phyloP scores from a whole-genome alignment of 805 yeast species.

The Candida insectorum region DNA sequence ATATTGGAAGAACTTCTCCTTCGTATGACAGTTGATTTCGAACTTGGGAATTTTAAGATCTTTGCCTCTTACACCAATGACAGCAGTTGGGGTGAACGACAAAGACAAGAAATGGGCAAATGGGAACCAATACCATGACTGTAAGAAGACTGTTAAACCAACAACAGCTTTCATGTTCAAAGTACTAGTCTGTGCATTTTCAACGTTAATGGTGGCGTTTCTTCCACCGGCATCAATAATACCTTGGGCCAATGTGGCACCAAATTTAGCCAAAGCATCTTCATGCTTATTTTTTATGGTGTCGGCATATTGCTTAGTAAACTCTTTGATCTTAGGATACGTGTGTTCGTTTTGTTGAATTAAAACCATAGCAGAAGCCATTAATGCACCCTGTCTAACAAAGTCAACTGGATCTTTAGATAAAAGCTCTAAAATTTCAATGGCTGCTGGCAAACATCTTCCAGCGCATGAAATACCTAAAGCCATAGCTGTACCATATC shows the following conservation, averaged over 20 bases:
- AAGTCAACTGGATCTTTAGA: constrained; percentile 93
- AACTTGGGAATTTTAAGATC: constrained; percentile 87
- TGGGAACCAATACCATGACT: constrained; percentile 99
- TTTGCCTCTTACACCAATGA: constrained; percentile 72
- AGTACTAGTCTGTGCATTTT: constrained; percentile 84
- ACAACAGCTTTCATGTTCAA: constrained; percentile 88
- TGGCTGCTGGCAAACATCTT: constrained; percentile 80
- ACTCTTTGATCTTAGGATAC: constrained; percentile 72
- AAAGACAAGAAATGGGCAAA: constrained; percentile 87
- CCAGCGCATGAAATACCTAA: constrained; percentile 98
- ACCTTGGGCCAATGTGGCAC: constrained; percentile 96
- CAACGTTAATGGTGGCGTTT: constrained; percentile 90
- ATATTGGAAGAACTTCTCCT: constrained; percentile 76
- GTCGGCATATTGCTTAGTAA: constrained; percentile 69
- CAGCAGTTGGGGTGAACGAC: constrained; percentile 88
- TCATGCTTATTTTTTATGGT: constrained; percentile 87
- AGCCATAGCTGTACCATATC: constrained; percentile 98
- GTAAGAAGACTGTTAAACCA: constrained; percentile 84
- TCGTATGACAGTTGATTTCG: constrained; percentile 75
- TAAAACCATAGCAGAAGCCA: constrained; percentile 87
- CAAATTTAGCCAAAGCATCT: constrained; percentile 95
- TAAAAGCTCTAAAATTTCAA: constrained; percentile 89
- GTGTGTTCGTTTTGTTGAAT: constrained; percentile 83
- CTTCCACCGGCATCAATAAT: constrained; percentile 98
- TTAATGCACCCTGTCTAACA: constrained; percentile 96